Conservation (phyloP, 257 asterid species). For the Nicotiana benthamiana region DNA sequence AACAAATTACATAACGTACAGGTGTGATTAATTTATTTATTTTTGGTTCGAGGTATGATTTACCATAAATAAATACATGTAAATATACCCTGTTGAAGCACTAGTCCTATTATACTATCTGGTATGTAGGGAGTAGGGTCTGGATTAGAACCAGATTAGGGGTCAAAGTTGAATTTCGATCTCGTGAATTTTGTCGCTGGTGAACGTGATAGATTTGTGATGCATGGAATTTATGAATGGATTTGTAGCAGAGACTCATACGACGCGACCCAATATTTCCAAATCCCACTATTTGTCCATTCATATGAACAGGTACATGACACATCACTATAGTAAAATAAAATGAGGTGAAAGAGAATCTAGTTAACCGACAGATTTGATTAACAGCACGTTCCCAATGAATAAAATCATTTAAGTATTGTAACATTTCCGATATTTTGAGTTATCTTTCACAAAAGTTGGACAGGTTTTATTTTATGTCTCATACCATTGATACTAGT, state of each 20-base stretch:
- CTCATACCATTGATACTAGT: too few relatives aligned
- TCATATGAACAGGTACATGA: not conserved
- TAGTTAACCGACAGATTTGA: constrained; percentile 3
- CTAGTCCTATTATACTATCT: not conserved
- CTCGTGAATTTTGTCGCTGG: constrained; percentile 4
- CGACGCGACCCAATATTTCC: constrained; percentile 4
- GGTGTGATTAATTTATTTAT: too few relatives aligned
- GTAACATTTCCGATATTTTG: too few relatives aligned
- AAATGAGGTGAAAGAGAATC: not conserved
- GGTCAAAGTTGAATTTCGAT: not conserved
- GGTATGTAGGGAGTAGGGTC: not conserved
- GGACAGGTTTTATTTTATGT: too few relatives aligned
- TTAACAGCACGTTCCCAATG: not conserved
- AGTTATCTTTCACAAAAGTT: too few relatives aligned
- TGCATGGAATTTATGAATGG: not conserved
- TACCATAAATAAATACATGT: too few relatives aligned
- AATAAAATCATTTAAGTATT: too few relatives aligned
- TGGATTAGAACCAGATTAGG: not conserved
- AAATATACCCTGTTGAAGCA: not conserved
- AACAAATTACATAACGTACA: too few relatives aligned
- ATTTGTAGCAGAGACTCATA: not conserved
- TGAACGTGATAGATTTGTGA: not conserved
- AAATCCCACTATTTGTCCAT: constrained; percentile 6
- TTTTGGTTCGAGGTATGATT: not conserved
- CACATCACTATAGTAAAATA: not conserved